Evolutionary conservation across 2,329 filamentous ascomycete species (phyloP).

Genomic region (Sporothrix humicola): DNA sequence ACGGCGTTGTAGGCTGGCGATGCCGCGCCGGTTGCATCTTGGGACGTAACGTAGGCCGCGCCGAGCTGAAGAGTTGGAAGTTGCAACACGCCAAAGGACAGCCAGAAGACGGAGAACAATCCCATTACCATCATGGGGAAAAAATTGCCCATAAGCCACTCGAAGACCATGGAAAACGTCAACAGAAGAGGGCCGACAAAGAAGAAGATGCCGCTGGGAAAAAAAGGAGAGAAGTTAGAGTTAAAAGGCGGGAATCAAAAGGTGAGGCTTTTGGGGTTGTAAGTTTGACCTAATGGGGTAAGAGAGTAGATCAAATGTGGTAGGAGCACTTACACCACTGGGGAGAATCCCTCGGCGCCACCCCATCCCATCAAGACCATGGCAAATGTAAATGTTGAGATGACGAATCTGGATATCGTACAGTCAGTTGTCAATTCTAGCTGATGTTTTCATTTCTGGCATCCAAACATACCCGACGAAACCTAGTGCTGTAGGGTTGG

Average conservation of each 20-base stretch:
- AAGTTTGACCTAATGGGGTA: too few relatives aligned
- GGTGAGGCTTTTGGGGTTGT: too few relatives aligned
- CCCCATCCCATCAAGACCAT: slow-evolving; percentile 10
- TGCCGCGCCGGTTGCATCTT: neutral
- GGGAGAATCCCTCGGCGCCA: slow-evolving; percentile 1
- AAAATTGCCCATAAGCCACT: slow-evolving; percentile 21
- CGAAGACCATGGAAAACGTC: slow-evolving; percentile 13
- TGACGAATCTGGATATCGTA: neutral
- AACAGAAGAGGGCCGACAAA: slow-evolving; percentile 3
- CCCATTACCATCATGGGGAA: slow-evolving; percentile 22
- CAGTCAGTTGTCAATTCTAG: neutral
- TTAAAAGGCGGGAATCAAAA: neutral
- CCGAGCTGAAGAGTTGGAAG: slow-evolving; percentile 12
- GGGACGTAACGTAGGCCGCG: neutral
- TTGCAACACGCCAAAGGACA: slow-evolving; percentile 9
- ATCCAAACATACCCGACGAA: slow-evolving; percentile 1
- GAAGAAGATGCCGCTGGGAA: neutral
- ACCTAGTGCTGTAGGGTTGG: neutral
- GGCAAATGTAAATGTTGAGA: slow-evolving; percentile 16
- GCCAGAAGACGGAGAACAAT: slow-evolving; percentile 21
- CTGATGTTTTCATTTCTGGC: neutral
- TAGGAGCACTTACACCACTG: neutral
- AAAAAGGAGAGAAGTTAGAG: neutral
- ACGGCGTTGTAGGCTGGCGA: slow-evolving; percentile 18
- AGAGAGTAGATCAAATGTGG: too few relatives aligned